These are phyloP conservation scores for Trichosporon sp. DNA, from an alignment of 1,284 basidiomycete genomes.

Conservation along the genomic window DNA sequence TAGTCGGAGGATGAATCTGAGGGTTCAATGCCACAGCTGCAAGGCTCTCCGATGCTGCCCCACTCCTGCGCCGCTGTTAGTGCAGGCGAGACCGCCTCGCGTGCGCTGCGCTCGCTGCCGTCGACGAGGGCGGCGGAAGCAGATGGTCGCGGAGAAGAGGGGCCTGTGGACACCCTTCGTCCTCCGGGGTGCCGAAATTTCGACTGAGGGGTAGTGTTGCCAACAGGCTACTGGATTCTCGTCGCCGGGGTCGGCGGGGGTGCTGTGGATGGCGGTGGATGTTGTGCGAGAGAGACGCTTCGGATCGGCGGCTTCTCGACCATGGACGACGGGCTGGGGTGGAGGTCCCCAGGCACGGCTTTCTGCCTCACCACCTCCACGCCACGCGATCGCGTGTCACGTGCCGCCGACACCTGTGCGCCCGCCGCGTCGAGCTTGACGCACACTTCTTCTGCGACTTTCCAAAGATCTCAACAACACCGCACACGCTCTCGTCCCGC, in stretches of 20 bases:
- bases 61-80: background rate
- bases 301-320: background rate
- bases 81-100: background rate
- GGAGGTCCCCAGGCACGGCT: background rate
- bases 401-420: background rate
- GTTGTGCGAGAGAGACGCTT: background rate
- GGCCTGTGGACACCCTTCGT: background rate
- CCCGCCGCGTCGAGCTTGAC: conserved; percentile 6
- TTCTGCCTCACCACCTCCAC: background rate
- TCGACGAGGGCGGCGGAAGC: background rate
- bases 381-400: background rate
- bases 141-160: background rate
- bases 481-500: background rate
- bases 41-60: background rate
- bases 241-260: background rate
- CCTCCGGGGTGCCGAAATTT: background rate
- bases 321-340: background rate
- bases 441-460: conserved; percentile 10
- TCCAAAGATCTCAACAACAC: conserved; percentile 4
- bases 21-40: background rate
- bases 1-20: no score
- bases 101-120: background rate
- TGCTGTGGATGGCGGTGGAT: background rate
- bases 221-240: background rate
- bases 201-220: background rate